phyloP scores from a whole-genome alignment of 1,284 basidiomycete species.

The Ustilago loliicola region DNA sequence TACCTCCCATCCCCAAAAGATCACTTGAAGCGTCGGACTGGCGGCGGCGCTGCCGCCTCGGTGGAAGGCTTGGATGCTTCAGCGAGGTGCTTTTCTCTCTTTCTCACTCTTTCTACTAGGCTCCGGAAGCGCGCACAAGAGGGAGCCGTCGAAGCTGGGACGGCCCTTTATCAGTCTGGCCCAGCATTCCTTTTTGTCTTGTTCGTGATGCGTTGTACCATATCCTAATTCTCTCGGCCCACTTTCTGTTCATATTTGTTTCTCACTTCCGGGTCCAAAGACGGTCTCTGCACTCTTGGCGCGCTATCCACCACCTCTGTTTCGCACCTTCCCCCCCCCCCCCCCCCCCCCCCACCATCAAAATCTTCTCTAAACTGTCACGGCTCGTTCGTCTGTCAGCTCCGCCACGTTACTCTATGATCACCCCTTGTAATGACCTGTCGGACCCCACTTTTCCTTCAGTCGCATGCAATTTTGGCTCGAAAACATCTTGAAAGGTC shows the following conservation, averaged over 20 bases:
- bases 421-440: neutral
- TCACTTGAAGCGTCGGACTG: slow-evolving; percentile 13
- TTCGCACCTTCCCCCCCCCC: slow-evolving; percentile 3
- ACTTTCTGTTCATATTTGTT: slow-evolving; percentile 21
- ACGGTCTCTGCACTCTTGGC: slow-evolving; percentile 8
- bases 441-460: neutral
- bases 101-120: neutral
- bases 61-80: neutral
- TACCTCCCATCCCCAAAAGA: neutral
- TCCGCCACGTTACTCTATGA: neutral
- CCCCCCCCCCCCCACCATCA: neutral
- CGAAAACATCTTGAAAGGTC: neutral
- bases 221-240: slow-evolving; percentile 19
- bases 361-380: neutral
- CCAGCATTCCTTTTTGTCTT: slow-evolving; percentile 3
- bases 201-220: slow-evolving; percentile 42
- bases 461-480: slow-evolving; percentile 5
- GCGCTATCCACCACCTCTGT: slow-evolving; percentile 1
- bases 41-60: neutral
- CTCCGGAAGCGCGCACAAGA: slow-evolving; percentile 1
- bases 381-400: neutral
- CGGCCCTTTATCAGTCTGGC: neutral
- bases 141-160: slow-evolving; percentile 12
- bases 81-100: neutral
- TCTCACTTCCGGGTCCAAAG: slow-evolving; percentile 17